Percentiles rank a stretch among this genome's conserved stretches.
These are phyloP conservation scores for Jaltomata sinuosa DNA, from an alignment of 257 asterid genomes.

Conservation along the genomic window DNA sequence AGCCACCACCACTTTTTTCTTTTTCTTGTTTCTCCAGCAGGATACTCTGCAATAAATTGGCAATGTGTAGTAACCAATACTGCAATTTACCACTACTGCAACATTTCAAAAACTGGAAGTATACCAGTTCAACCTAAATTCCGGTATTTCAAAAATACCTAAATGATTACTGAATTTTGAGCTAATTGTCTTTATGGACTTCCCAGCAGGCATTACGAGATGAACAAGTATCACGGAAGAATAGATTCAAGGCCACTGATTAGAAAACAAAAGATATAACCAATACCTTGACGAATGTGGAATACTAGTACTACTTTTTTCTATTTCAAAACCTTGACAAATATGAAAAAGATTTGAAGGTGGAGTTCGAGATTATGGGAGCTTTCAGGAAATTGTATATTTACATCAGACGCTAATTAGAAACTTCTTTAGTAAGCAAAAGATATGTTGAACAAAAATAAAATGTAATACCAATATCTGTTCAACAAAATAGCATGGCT, in stretches of 20 bases:
- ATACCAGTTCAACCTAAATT: not conserved
- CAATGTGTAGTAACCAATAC: not conserved
- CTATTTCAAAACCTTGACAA: not conserved
- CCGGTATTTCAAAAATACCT: not conserved
- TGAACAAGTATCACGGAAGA: not conserved
- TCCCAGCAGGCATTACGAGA: not conserved
- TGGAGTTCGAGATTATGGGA: not conserved
- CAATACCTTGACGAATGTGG: not conserved
- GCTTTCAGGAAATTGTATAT: not conserved
- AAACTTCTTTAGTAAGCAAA: not conserved
- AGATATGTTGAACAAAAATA: not conserved
- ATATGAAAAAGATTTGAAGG: not conserved
- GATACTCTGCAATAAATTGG: not conserved
- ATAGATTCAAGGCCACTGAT: not conserved
- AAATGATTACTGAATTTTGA: not conserved
- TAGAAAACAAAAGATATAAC: not conserved
- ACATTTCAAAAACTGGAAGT: not conserved
- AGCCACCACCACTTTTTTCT: conserved; percentile 4
- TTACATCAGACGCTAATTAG: not conserved
- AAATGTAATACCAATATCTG: not conserved
- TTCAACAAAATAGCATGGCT: not conserved
- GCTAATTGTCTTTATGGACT: not conserved
- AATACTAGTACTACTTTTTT: not conserved
- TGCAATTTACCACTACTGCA: not conserved
- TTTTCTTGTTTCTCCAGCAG: not conserved